Evolutionary conservation across 441 rosid species (phyloP).

Genomic region (Kokia cookei): DNA sequence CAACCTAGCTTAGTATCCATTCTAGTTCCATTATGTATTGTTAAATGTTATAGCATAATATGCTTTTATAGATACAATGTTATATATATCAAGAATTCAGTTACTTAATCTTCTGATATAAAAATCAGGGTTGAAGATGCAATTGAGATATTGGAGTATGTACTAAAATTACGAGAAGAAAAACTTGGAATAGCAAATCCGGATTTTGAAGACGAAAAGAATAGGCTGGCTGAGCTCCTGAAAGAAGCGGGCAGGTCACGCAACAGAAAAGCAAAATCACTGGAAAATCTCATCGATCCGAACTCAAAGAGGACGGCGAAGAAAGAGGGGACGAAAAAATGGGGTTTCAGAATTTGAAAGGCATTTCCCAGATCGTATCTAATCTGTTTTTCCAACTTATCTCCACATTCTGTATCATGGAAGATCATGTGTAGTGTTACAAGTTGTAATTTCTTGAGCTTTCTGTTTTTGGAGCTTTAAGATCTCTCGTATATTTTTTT

Average conservation of each 20-base stretch:
- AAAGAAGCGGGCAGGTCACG: slow-evolving; percentile 93
- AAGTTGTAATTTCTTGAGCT: slow-evolving; percentile 27
- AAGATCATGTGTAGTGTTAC: slow-evolving; percentile 43
- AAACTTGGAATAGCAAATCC: slow-evolving; percentile 96
- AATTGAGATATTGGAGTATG: slow-evolving; percentile 86
- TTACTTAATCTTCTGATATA: neutral
- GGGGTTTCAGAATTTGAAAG: slow-evolving; percentile 77
- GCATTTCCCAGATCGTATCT: neutral
- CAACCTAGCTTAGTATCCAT: neutral
- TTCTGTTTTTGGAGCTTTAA: slow-evolving; percentile 15
- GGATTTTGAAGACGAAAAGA: slow-evolving; percentile 92
- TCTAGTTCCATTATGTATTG: neutral
- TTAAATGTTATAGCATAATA: neutral
- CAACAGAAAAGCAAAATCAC: slow-evolving; percentile 87
- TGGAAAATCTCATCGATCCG: slow-evolving; percentile 87
- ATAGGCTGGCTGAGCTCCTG: slow-evolving; percentile 80
- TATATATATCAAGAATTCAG: neutral
- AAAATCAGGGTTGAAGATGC: slow-evolving; percentile 86
- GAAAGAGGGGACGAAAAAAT: slow-evolving; percentile 73
- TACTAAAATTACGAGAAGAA: slow-evolving; percentile 89
- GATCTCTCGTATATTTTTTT: slow-evolving; percentile 8
- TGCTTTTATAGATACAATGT: neutral
- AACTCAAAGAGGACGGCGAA: slow-evolving; percentile 66
- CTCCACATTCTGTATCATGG: slow-evolving; percentile 42
- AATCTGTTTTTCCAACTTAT: slow-evolving; percentile 9